Conservation (phyloP, 2,329 filamentous ascomycete species). For the Diaporthe vexans region DNA sequence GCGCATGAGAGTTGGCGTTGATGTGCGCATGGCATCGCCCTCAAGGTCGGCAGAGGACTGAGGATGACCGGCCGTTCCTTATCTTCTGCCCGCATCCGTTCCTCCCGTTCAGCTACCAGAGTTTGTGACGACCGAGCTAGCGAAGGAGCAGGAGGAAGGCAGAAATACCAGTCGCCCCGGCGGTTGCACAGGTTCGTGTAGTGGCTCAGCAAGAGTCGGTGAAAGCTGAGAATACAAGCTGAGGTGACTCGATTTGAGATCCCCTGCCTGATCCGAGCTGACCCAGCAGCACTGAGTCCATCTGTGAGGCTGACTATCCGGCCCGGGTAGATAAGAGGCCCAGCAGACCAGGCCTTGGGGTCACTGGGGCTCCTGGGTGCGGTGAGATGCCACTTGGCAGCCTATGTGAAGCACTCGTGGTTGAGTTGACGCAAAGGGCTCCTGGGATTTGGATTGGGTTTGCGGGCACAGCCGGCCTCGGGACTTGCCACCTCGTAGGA, state of each 20-base stretch:
- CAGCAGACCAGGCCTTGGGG: background rate
- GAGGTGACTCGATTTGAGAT: constrained; percentile 39
- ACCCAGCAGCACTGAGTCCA: constrained; percentile 4
- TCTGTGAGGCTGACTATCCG: constrained; percentile 4
- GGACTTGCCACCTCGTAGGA: constrained; percentile 26
- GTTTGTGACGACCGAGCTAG: constrained; percentile 18
- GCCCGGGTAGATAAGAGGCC: constrained; percentile 1
- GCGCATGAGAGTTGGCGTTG: constrained; percentile 34
- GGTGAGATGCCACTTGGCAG: constrained; percentile 40
- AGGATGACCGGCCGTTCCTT: constrained; percentile 19
- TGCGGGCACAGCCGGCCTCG: constrained; percentile 17
- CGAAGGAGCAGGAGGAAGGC: constrained; percentile 14
- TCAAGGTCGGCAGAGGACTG: constrained; percentile 2
- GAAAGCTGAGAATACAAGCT: constrained; percentile 37
- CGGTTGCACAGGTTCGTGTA: constrained; percentile 38
- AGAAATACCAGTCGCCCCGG: constrained; percentile 34
- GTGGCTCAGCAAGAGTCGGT: constrained; percentile 41
- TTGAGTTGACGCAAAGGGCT: constrained; percentile 35
- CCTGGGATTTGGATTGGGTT: constrained; percentile 9
- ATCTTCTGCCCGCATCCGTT: constrained; percentile 31
- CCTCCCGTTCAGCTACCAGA: constrained; percentile 32
- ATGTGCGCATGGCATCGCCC: constrained; percentile 21
- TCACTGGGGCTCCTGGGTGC: constrained; percentile 25
- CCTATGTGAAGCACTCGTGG: constrained; percentile 23
- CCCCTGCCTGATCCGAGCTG: constrained; percentile 21